Percentiles rank a stretch among this genome's conserved stretches.
These are phyloP conservation scores for Blastobotrys apis DNA, from an alignment of 1,139 yeast genomes.

Conservation along the genomic window DNA sequence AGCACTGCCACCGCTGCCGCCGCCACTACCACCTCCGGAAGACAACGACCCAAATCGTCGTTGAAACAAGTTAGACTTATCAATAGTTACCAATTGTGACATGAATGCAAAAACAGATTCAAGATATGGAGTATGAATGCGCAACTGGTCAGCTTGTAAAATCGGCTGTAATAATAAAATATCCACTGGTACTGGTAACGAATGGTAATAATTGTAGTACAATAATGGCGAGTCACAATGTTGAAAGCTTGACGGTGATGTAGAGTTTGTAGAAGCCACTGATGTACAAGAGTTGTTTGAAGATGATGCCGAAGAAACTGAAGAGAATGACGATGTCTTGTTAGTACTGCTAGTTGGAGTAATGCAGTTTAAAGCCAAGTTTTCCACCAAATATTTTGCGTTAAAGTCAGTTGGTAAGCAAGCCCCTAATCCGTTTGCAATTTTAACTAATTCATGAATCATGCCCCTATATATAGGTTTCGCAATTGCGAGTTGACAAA, in stretches of 20 bases:
- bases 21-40: too few relatives aligned
- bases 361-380: constrained; percentile 13
- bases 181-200: constrained; percentile 59
- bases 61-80: constrained; percentile 10
- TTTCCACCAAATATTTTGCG: constrained; percentile 11
- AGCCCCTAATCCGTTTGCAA: constrained; percentile 44
- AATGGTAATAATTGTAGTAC: constrained; percentile 58
- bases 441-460: constrained; percentile 65
- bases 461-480: constrained; percentile 81
- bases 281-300: constrained; percentile 24
- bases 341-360: constrained; percentile 10
- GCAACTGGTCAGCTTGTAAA: constrained; percentile 76
- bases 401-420: constrained; percentile 3
- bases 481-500: constrained; percentile 58
- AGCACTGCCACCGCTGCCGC: too few relatives aligned
- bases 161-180: constrained; percentile 79
- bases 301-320: constrained; percentile 21
- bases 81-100: constrained; percentile 47
- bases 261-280: constrained; percentile 9
- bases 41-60: constrained; percentile 1
- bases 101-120: constrained; percentile 80
- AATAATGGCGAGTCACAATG: constrained; percentile 32
- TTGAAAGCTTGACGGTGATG: constrained; percentile 12
- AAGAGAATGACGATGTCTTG: background rate
- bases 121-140: constrained; percentile 81